Percentiles rank a stretch among this genome's conserved stretches.
These are phyloP conservation scores for Paraphoma sp. DNA, from an alignment of 2,329 filamentous ascomycete genomes.

Conservation along the genomic window DNA sequence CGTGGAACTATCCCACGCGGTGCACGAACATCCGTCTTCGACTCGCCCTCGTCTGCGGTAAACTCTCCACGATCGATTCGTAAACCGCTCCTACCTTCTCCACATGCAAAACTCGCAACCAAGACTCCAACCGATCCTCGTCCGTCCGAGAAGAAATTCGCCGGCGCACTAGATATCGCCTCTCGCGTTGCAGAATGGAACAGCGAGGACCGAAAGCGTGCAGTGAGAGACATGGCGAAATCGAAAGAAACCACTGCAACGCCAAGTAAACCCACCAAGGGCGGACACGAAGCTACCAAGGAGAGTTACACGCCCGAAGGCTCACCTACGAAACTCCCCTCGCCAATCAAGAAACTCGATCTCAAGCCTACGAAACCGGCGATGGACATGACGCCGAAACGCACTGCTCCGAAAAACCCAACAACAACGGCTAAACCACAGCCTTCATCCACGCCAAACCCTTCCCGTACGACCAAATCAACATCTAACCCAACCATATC, in stretches of 20 bases:
- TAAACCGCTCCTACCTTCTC: neutral
- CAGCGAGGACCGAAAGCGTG: conserved; percentile 7
- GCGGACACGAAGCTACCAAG: neutral
- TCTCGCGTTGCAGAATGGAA: conserved; percentile 22
- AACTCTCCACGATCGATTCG: neutral
- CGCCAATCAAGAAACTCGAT: conserved; percentile 1
- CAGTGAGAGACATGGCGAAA: neutral
- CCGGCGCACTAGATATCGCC: conserved; percentile 20
- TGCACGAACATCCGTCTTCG: neutral
- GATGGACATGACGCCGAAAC: neutral
- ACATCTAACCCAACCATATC: neutral
- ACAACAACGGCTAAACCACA: neutral
- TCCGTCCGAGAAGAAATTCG: conserved; percentile 10
- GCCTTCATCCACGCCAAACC: neutral
- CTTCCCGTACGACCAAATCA: no score
- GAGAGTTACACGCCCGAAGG: conserved; percentile 11
- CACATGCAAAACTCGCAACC: neutral
- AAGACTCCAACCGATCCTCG: neutral
- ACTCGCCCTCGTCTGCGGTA: neutral
- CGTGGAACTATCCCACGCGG: neutral
- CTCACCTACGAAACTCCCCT: conserved; percentile 12
- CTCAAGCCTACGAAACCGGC: neutral
- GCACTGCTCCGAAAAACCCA: neutral
- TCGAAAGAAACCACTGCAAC: neutral
- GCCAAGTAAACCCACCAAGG: conserved; percentile 3